These are phyloP conservation scores for Xylariaceae sp. DNA, from an alignment of 2,329 filamentous ascomycete species.

Conservation along the genomic window DNA sequence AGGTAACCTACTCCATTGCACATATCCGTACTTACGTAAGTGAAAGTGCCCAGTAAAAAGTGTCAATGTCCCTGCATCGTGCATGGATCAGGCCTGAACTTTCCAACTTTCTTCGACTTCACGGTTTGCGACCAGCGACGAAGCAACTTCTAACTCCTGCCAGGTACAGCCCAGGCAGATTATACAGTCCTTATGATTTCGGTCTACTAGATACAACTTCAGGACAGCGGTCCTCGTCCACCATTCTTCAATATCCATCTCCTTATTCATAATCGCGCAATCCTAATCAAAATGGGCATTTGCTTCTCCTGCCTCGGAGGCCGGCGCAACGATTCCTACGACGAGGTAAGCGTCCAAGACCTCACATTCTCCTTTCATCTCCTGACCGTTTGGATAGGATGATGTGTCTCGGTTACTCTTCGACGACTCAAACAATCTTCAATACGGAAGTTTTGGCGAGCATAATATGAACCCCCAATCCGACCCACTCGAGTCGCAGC, in stretches of 20 bases:
- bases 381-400: slow-evolving; percentile 44
- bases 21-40: too few species aligned
- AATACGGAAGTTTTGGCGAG: slow-evolving; percentile 67
- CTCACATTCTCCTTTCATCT: background rate
- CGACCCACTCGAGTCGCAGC: slow-evolving; percentile 64
- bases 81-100: slow-evolving; percentile 5
- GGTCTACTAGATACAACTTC: slow-evolving; percentile 17
- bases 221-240: slow-evolving; percentile 31
- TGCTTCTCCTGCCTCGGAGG: slow-evolving; percentile 64
- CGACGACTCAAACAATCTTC: slow-evolving; percentile 60
- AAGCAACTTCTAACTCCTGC: slow-evolving; percentile 37
- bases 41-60: background rate
- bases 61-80: slow-evolving; percentile 1
- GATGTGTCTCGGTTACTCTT: slow-evolving; percentile 62
- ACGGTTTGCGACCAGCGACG: slow-evolving; percentile 21
- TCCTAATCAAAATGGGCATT: slow-evolving; percentile 53
- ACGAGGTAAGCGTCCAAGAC: slow-evolving; percentile 50
- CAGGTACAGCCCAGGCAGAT: slow-evolving; percentile 37
- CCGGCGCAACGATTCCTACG: slow-evolving; percentile 53
- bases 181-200: slow-evolving; percentile 39
- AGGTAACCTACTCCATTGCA: background rate
- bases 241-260: slow-evolving; percentile 9
- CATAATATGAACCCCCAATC: slow-evolving; percentile 56
- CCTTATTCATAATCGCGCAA: slow-evolving; percentile 6
- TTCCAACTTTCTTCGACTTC: slow-evolving; percentile 29